Percentiles rank a stretch among this genome's conserved stretches.
phyloP scores from a whole-genome alignment of 306 rosid genomes.

The Arachis stenosperma region DNA sequence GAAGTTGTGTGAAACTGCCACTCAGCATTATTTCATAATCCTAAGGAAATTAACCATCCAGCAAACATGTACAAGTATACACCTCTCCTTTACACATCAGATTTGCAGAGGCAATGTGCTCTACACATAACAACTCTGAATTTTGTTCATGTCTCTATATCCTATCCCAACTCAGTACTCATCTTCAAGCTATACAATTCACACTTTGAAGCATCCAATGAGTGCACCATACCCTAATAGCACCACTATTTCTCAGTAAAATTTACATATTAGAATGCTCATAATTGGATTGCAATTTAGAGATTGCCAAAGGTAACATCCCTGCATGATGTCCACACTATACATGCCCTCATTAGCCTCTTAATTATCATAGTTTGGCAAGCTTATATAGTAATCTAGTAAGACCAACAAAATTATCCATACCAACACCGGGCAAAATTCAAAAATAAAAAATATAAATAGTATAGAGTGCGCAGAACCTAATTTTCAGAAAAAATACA shows the following conservation, averaged over 20 bases:
- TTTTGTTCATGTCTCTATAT: too few species aligned
- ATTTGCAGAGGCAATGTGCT: constrained; percentile 19
- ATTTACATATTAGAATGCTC: background rate
- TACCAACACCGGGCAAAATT: background rate
- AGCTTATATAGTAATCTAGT: background rate
- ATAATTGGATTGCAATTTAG: constrained; percentile 3
- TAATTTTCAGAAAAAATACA: background rate
- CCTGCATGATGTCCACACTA: background rate
- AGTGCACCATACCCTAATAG: constrained; percentile 8
- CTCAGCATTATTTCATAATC: constrained; percentile 17
- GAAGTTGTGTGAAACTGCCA: constrained; percentile 1
- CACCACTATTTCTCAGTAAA: background rate
- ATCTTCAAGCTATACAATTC: background rate
- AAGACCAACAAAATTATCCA: background rate
- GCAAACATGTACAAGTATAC: background rate
- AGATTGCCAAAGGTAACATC: constrained; percentile 24
- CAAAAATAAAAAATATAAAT: constrained; percentile 10
- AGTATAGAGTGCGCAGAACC: constrained; percentile 13
- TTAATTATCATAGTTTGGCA: constrained; percentile 6
- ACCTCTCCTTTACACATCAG: constrained; percentile 8
- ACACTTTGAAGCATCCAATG: background rate
- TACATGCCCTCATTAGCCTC: constrained; percentile 12
- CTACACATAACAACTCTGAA: constrained; percentile 1
- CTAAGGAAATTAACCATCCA: background rate
- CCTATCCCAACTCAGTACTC: too few species aligned